A percentile compares a stretch with the other conserved stretches of the same genome.
phyloP scores from a whole-genome alignment of 306 rosid genomes.

The Medicago ruthenica region DNA sequence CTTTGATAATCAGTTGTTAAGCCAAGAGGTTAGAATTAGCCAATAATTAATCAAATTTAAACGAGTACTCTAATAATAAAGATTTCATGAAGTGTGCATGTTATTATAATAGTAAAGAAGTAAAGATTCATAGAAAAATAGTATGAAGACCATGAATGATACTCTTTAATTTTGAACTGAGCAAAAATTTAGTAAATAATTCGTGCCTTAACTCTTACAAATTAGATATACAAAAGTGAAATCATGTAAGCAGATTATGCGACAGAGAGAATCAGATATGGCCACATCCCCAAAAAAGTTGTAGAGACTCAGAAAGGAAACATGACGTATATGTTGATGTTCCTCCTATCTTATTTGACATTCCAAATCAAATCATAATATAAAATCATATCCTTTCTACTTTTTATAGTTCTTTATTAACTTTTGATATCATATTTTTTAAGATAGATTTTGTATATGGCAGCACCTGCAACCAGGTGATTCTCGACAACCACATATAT shows the following conservation, averaged over 20 bases:
- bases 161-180: too few relatives aligned
- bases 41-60: too few relatives aligned
- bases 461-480: slow-evolving; percentile 47
- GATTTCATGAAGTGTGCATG: too few relatives aligned
- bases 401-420: background rate
- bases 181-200: too few relatives aligned
- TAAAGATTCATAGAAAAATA: too few relatives aligned
- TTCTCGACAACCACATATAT: slow-evolving; percentile 30
- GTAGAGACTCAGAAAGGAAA: slow-evolving; percentile 41
- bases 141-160: too few relatives aligned
- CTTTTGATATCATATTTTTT: slow-evolving; percentile 38
- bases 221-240: background rate
- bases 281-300: slow-evolving; percentile 19
- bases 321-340: slow-evolving; percentile 32
- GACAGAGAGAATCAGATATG: slow-evolving; percentile 38
- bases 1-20: too few relatives aligned
- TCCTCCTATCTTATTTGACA: slow-evolving; percentile 28
- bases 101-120: too few relatives aligned
- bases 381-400: slow-evolving; percentile 20
- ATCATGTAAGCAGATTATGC: slow-evolving; percentile 24
- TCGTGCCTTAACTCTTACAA: too few relatives aligned
- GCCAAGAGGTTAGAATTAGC: too few relatives aligned
- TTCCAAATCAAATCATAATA: slow-evolving; percentile 18
- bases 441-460: slow-evolving; percentile 33
- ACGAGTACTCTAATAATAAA: too few relatives aligned